These are phyloP conservation scores for Colletotrichum sublineola DNA, from an alignment of 2,329 filamentous ascomycete genomes.

Conservation along the genomic window DNA sequence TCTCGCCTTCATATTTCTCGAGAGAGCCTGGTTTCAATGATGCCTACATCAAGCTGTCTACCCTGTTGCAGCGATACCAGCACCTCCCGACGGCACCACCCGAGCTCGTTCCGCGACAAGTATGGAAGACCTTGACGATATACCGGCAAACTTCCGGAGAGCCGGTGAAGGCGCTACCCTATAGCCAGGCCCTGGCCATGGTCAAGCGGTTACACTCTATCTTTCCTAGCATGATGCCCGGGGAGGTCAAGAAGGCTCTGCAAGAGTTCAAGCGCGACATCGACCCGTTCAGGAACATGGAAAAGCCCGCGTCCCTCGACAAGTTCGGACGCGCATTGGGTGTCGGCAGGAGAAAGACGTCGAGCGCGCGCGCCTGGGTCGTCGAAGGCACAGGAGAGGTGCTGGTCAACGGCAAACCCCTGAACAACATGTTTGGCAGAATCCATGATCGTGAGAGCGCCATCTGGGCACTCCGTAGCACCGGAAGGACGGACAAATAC, in stretches of 20 bases:
- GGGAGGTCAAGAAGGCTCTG: constrained; percentile 75
- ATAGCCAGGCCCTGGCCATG: constrained; percentile 80
- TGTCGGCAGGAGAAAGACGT: constrained; percentile 88
- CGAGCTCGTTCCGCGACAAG: constrained; percentile 77
- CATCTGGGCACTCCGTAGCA: constrained; percentile 88
- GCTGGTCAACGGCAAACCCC: constrained; percentile 88
- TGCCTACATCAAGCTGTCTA: constrained; percentile 79
- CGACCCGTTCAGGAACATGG: constrained; percentile 75
- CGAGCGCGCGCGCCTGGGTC: constrained; percentile 85
- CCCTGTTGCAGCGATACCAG: constrained; percentile 78
- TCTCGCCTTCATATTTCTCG: constrained; percentile 95
- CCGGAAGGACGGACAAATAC: constrained; percentile 91
- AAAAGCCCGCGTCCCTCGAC: constrained; percentile 77
- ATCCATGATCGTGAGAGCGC: constrained; percentile 96
- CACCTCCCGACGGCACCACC: constrained; percentile 77
- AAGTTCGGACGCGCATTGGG: constrained; percentile 82
- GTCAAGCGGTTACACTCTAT: constrained; percentile 88
- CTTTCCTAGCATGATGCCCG: constrained; percentile 80
- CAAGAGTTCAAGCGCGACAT: constrained; percentile 80
- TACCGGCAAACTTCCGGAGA: constrained; percentile 81
- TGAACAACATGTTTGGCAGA: constrained; percentile 85
- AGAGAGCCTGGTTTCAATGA: constrained; percentile 89
- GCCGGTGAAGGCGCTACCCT: constrained; percentile 81
- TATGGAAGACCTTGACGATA: constrained; percentile 84
- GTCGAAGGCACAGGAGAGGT: constrained; percentile 95